phyloP scores from a whole-genome alignment of 1,284 basidiomycete genomes.

The Xerocomus nothofagi region DNA sequence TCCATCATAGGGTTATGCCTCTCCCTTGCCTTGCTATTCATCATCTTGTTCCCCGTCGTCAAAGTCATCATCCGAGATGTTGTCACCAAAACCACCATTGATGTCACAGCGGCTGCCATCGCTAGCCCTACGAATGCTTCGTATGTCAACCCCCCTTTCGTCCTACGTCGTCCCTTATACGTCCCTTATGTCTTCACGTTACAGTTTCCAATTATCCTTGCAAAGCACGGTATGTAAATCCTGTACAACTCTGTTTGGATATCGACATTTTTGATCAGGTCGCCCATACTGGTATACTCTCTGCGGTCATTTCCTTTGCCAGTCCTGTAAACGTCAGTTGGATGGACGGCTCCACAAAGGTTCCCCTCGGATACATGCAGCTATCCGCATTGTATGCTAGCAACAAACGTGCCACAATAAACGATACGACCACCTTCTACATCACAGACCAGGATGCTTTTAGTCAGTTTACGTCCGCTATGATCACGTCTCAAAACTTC shows the following conservation, averaged over 20 bases:
- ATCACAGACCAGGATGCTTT: conserved; percentile 57
- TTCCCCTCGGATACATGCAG: conserved; percentile 50
- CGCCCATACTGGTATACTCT: conserved; percentile 59
- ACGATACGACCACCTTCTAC: conserved; percentile 56
- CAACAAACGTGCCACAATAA: conserved; percentile 54
- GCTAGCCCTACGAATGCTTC: conserved; percentile 50
- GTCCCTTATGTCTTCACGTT: conserved; percentile 1
- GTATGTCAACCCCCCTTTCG: conserved; percentile 38
- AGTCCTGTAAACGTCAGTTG: conserved; percentile 55
- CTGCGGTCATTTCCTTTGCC: conserved; percentile 58
- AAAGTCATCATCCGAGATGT: conserved; percentile 62
- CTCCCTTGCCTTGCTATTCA: conserved; percentile 61
- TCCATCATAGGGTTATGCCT: conserved; percentile 40
- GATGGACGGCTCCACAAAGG: conserved; percentile 46
- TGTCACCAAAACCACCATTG: conserved; percentile 52
- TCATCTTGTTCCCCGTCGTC: conserved; percentile 64
- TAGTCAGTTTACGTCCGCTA: conserved; percentile 51
- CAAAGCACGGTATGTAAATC: conserved; percentile 42
- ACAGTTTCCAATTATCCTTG: conserved; percentile 50
- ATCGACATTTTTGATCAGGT: conserved; percentile 40
- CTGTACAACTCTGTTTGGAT: neutral
- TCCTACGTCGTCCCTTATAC: too few species aligned
- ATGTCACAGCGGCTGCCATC: conserved; percentile 52
- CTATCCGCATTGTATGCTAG: conserved; percentile 47
- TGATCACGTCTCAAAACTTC: conserved; percentile 71